phyloP scores from a whole-genome alignment of 2,329 filamentous ascomycete genomes.

The Alternaria solani region DNA sequence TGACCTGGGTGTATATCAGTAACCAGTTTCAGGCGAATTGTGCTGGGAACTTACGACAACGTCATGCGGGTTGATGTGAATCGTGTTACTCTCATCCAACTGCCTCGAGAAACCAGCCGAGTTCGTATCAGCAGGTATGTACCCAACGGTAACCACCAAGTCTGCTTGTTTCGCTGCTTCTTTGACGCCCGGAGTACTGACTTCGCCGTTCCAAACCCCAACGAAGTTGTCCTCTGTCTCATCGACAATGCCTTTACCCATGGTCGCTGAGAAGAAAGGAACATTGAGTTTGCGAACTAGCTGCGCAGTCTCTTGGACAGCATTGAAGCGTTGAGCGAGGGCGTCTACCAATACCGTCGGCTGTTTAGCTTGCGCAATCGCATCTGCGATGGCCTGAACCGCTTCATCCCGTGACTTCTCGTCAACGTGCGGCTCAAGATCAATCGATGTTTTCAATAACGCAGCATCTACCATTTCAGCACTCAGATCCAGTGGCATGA shows the following conservation, averaged over 20 bases:
- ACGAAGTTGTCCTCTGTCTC: constrained; percentile 52
- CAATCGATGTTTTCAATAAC: constrained; percentile 49
- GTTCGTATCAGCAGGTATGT: constrained; percentile 55
- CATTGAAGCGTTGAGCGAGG: constrained; percentile 51
- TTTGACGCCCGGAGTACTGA: constrained; percentile 49
- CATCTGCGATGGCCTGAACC: constrained; percentile 43
- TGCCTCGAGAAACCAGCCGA: constrained; percentile 52
- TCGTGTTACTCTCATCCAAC: constrained; percentile 37
- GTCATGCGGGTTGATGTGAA: constrained; percentile 50
- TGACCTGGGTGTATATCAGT: constrained; percentile 27
- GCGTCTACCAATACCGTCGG: constrained; percentile 53
- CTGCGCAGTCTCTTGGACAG: constrained; percentile 41
- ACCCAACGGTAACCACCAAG: constrained; percentile 50
- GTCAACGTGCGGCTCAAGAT: constrained; percentile 42
- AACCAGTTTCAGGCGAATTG: not conserved
- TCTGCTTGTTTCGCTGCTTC: constrained; percentile 49
- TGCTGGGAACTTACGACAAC: constrained; percentile 39
- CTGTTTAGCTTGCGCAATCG: constrained; percentile 46
- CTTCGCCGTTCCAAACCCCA: constrained; percentile 54
- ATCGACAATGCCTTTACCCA: constrained; percentile 56
- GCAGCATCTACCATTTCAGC: constrained; percentile 44
- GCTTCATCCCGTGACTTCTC: constrained; percentile 41
- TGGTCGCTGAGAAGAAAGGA: constrained; percentile 52
- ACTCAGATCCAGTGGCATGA: constrained; percentile 55
- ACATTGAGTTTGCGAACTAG: constrained; percentile 48